Evolutionary conservation across 805 yeast genomes (phyloP), one percentile per base, ranked within the genome.

Genomic region (Candida glaebosa): DNA sequence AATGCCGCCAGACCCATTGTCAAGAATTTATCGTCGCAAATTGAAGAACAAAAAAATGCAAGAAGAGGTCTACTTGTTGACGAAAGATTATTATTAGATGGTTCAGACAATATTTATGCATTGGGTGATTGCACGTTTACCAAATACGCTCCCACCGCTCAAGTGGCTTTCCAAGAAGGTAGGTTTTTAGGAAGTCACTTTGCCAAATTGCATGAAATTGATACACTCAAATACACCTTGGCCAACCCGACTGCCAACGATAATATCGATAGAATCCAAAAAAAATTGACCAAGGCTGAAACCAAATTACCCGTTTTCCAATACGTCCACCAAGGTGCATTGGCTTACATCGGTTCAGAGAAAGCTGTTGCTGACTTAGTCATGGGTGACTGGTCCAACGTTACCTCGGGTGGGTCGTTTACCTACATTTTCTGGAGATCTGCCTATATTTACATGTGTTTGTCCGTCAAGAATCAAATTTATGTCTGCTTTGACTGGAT

Each of bases 111-210:
- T 56, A 81, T 91, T 52, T 91, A 75, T 65, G 97, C 96, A 38
- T 69, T 90, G 43, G 98, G 98, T 62, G 98, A 90, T 71, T 90
- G 97, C 71, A 87, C 97, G 30, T 81, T 84, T 63, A 86, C 93
- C 49, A 87, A 87, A 61, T 81, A 80, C 53, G 93, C 96, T 33
- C 97, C 97, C 53, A 90, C 98, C 47, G 98, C 97, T 18, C 97
- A 90, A 75, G 97, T 89, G 42, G 98, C 98, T 32, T 81, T 88
- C 69, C 97, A 90, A 73, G 87, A 90, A 68, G 97, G 96, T 62
- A 72, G 75, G 43, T 90, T 78, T 67, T 76, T 90, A 51, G 93
- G 90, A 42, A 69, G 72, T 25, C 79, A 81, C 50, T 84, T 90
- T 63, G 76, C 78, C 60, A 82, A 75, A 52, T 65, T 81, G 54